These are phyloP conservation scores for Pseudonectria foliicola DNA, from an alignment of 2,329 filamentous ascomycete genomes.

Conservation along the genomic window DNA sequence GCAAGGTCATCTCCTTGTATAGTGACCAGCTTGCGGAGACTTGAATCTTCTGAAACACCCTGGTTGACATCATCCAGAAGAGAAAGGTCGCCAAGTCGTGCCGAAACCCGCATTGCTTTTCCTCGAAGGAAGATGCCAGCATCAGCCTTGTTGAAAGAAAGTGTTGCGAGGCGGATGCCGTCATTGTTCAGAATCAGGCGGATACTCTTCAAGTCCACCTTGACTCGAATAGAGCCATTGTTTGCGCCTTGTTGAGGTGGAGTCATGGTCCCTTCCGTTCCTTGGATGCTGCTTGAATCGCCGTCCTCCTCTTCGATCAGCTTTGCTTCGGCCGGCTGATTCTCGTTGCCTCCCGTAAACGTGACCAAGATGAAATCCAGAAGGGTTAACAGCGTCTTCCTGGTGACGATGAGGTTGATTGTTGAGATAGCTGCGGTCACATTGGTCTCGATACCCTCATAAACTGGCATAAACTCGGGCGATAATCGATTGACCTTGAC, in stretches of 20 bases:
- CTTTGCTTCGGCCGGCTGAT: constrained; percentile 29
- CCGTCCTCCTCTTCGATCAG: constrained; percentile 33
- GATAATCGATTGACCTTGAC: constrained; percentile 83
- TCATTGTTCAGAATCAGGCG: constrained; percentile 95
- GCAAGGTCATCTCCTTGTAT: constrained; percentile 94
- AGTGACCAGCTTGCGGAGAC: constrained; percentile 78
- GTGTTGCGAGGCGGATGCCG: constrained; percentile 84
- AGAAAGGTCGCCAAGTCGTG: constrained; percentile 78
- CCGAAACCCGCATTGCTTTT: constrained; percentile 79
- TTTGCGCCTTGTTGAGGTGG: constrained; percentile 29
- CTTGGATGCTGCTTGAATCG: constrained; percentile 25
- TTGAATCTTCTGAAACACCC: constrained; percentile 74
- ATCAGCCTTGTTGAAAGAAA: constrained; percentile 88
- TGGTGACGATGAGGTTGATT: constrained; percentile 90
- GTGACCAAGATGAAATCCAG: constrained; percentile 92
- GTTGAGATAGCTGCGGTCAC: constrained; percentile 87
- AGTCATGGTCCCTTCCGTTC: constrained; percentile 28
- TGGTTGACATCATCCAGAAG: constrained; percentile 91
- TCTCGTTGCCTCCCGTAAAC: constrained; percentile 61
- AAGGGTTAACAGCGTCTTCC: constrained; percentile 84
- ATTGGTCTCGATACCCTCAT: constrained; percentile 90
- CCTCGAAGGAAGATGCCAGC: constrained; percentile 83
- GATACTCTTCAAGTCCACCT: constrained; percentile 88
- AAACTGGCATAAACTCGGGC: constrained; percentile 86
- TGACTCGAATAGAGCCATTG: constrained; percentile 79